Conservation (phyloP, 306 rosid genomes). For the Senna siamea region DNA sequence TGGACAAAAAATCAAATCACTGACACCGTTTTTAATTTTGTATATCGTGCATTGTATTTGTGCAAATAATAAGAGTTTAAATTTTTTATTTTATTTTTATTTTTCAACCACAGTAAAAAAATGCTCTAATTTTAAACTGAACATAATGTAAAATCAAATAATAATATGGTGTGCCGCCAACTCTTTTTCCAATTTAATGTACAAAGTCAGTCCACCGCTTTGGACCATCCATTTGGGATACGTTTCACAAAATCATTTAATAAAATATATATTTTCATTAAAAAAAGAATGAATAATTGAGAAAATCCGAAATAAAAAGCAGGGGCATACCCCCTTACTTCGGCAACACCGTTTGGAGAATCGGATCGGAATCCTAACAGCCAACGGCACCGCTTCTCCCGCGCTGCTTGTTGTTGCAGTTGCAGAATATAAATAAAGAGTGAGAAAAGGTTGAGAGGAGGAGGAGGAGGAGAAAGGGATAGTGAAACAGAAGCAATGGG, state of each 20-base stretch:
- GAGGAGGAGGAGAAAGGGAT: no score
- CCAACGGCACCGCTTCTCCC: conserved; percentile 16
- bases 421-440: neutral
- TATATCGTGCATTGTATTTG: no score
- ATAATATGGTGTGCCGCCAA: conserved; percentile 4
- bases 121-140: no score
- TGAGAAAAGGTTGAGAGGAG: neutral
- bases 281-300: neutral
- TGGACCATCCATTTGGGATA: neutral
- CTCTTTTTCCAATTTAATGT: neutral
- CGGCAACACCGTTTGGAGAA: neutral
- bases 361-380: conserved; percentile 12
- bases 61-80: no score
- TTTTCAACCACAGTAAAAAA: no score
- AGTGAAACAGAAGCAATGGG: conserved; percentile 42
- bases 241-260: neutral
- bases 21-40: no score
- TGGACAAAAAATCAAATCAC: neutral
- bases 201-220: neutral
- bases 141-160: no score
- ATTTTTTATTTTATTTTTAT: no score
- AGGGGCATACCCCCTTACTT: no score
- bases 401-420: no score
- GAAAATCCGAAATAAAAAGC: neutral
- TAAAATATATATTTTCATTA: neutral